Base-by-base conservation (phyloP, 805 yeast genomes). In the Barnettozyma siamensis region DNA sequence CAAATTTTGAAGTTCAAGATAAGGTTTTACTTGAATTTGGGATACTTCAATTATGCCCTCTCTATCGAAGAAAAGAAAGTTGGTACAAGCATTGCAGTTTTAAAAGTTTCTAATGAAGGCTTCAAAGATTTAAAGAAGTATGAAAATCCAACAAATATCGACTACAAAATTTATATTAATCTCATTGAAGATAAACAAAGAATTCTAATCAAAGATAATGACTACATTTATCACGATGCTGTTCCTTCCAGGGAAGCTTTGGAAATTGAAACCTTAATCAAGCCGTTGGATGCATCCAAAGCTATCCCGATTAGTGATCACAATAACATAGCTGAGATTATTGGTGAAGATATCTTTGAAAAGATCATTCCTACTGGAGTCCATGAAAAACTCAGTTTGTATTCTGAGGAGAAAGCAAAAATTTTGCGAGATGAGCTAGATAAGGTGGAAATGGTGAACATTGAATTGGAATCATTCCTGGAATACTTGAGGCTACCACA, bases 371-470 rank as follows among this genome's bases (percentile, higher is more conserved):
- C 98, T 2, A 69, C 88, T 55, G 76, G 80, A 27, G 88, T 91
- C 16, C 95, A 88, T 56, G 96, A 91, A 62, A 78, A 84, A 51
- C 76, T 87, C 40, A 86, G 96, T 47, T 69, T 80, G 47, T 93
- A 93, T 59, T 83, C 96, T 0, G 99, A 91, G 58, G 88, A 86
- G 57, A 84, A 87, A 60, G 91, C 96, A 0, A 78, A 75, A 47
- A 63, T 86, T 29, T 62, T 88, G 35, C 73, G 98, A 53, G 71
- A 67, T 33, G 88, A 87, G 54, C 70, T 80, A 34, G 97, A 89
- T 45, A 72, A 72, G 45, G 73, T 78, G 18, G 89, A 85, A 42
- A 73, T 88, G 9, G 83, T 95, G 0, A 78, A 87, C 53, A 84
- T 86, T 59, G 93, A 89, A 55, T 70, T 83, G 36, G 62, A 71